Evolutionary conservation across 352 stramenopile species (phyloP), one percentile per base, ranked within the genome.

Genomic region (Plasmopara viticola): DNA sequence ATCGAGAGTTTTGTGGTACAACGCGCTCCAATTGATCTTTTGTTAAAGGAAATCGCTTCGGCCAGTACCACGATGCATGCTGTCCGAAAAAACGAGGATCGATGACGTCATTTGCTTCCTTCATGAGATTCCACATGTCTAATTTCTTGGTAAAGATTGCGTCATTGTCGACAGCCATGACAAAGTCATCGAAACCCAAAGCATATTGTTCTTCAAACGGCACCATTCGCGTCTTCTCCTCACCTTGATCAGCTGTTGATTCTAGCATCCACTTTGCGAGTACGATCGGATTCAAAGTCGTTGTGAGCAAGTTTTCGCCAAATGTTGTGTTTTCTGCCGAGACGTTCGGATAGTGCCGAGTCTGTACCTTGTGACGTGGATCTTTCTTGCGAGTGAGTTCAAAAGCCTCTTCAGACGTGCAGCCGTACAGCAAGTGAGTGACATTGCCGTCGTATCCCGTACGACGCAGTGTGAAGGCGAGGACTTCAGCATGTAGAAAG

Each of bases 91-190:
- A 62, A 17, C 45, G 57, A 31, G 84, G 62, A 52, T 87, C 78
- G 44, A 84, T 72, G 9, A 78, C 70, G 48, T 86, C 77, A 25
- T 87, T 76, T 7, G 72, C 78, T 39, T 90, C 78, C 9, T 63
- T 52, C 33, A 81, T 76, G 17, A 94, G 62, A 44, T 78, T 84
- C 64, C 65, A 77, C 58, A 94, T 71, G 50, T 91, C 80, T 12
- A 87, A 9, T 18, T 81, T 75, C 64, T 90, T 89, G 40, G 78
- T 87, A 51, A 94, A 90, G 52, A 91, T 75, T 18, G 80, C 74
- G 57, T 94, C 80, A 56, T 66, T 86, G 51, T 94, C 83, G 1
- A 90, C 74, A 9, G 86, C 58, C 74, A 89, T 86, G 42, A 94
- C 58, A 46, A 83, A 89, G 42, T 87, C 79, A 41, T 87, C 70